Conservation (phyloP, 306 rosid genomes). For the Erythrophleum fordii region DNA sequence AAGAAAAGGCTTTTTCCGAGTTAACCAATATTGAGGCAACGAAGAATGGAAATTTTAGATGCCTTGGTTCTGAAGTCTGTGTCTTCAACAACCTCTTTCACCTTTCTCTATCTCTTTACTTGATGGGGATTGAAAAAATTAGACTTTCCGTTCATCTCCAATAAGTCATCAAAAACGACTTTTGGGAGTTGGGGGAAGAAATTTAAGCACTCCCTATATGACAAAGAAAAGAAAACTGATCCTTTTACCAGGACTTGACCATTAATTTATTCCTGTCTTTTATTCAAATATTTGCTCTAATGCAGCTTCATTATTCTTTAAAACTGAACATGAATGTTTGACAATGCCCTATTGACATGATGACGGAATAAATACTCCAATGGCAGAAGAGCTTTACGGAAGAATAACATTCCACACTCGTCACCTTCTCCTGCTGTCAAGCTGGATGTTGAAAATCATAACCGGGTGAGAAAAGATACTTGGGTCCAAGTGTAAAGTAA, state of each 20-base stretch:
- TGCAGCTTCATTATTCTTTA: not conserved
- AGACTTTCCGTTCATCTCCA: not conserved
- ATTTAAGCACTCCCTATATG: not conserved
- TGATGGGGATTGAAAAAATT: not conserved
- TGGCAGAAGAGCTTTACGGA: constrained; percentile 29
- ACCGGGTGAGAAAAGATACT: constrained; percentile 17
- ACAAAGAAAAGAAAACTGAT: not conserved
- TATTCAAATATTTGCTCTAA: not conserved
- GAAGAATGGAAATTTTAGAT: not conserved
- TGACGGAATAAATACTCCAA: not conserved
- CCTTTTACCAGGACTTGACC: not conserved
- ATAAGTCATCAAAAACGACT: constrained; percentile 18
- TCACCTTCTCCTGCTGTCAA: constrained; percentile 5
- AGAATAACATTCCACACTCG: not conserved
- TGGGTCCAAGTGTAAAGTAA: not conserved
- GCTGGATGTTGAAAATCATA: not conserved
- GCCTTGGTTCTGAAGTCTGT: too few species aligned
- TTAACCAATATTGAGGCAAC: not conserved
- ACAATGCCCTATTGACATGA: not conserved
- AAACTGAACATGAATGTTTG: not conserved
- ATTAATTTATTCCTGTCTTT: not conserved
- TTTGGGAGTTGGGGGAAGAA: not conserved
- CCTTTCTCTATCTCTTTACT: not conserved
- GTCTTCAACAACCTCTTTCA: not conserved
- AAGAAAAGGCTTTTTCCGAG: not conserved